Conservation (phyloP, 208 protist species). For the Crithidia thermophila region DNA sequence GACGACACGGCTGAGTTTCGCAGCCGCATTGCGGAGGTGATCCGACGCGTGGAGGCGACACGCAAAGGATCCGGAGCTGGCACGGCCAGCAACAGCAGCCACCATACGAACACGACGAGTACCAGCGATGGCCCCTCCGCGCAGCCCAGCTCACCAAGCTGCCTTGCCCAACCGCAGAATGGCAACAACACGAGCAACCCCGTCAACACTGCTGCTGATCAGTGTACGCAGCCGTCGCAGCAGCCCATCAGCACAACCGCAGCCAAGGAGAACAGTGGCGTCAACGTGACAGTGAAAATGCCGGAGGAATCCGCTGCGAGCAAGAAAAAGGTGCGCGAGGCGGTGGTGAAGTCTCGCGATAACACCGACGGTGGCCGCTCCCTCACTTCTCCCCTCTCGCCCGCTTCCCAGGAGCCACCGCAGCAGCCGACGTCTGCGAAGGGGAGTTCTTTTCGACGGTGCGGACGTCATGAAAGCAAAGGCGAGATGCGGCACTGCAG, state of each 20-base stretch:
- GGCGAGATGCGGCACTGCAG: background rate
- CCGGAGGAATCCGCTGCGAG: background rate
- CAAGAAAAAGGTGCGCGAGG: background rate
- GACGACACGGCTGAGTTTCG: conserved; percentile 9
- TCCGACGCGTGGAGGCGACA: conserved; percentile 16
- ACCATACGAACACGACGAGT: background rate
- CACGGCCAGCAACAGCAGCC: background rate
- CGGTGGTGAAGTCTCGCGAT: conserved; percentile 5
- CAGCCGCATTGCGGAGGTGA: conserved; percentile 13
- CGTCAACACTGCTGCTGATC: background rate
- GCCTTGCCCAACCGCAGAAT: too few relatives aligned
- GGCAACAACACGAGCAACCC: background rate
- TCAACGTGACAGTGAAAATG: background rate
- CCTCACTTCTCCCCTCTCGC: too few relatives aligned
- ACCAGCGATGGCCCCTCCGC: too few relatives aligned
- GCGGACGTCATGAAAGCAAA: too few relatives aligned
- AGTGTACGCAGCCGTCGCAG: background rate
- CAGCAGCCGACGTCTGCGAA: too few relatives aligned
- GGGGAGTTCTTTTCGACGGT: too few relatives aligned
- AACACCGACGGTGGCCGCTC: too few relatives aligned
- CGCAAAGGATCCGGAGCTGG: background rate
- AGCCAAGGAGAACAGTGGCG: background rate
- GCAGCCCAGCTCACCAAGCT: too few relatives aligned
- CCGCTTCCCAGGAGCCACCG: too few relatives aligned
- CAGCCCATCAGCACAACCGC: background rate